Base-by-base conservation (phyloP, 1,284 basidiomycete genomes). In the Cystobasidium sp. region DNA sequence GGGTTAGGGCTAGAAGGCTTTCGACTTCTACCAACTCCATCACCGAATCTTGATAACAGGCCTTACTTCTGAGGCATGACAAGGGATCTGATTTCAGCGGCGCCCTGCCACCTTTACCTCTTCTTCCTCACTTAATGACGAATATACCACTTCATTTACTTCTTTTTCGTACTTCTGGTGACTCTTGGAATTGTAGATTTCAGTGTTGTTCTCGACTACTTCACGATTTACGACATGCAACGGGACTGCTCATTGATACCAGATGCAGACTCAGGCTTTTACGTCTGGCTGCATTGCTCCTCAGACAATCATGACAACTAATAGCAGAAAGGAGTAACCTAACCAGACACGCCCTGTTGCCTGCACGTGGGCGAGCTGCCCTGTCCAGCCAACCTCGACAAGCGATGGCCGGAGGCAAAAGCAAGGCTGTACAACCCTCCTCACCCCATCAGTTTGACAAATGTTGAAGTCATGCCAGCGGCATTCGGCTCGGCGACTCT, bases 1-100 rank as follows among this genome's bases (percentile, higher is more conserved):
- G 67, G 67, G 6, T 41, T 68, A 22, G 69, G 58, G 0, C 47
- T 71, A 6, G 69, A 71, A 24, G 69, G 69, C 1, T 71, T 71
- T 22, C 58, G 69, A 6, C 58, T 71, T 5, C 46, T 71, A 8
- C 69, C 69, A 6, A 71, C 69, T 10, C 69, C 69, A 3, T 71
- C 69, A 24, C 69, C 69, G 18, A 53, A 64, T 41, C 24, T 71
- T 14, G 69, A 71, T 24, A 55, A 22, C 10, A 51, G 69, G 37
- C 22, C 46, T 3, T 71, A 63, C 49, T 71, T 71, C 61, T 71
- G 49, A 55, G 9, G 10, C 9, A n/a, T 43, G 14, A 3, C 18
- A n/a, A 37, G 5, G 52, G 7, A 53, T 6, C 52, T 16, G 3
- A 53, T 20, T 22, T 53, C 24, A 22, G 20, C 12, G 18, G 20